Evolutionary conservation across 208 protist genomes (phyloP), one percentile per base, ranked within the genome.

Genomic region (Trypanosoma caninum): DNA sequence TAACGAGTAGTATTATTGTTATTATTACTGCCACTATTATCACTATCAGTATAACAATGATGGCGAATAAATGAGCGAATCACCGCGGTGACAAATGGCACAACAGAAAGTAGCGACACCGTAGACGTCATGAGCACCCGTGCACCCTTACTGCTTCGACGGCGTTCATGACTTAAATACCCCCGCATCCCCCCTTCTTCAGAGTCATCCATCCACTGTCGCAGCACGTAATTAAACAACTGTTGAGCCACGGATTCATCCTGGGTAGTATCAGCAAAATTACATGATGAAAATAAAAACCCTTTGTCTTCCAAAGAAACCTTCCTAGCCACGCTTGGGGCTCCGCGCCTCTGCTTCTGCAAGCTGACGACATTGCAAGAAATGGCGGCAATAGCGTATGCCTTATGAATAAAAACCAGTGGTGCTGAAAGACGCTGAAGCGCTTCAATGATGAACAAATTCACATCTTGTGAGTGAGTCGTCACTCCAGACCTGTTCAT

Each of bases 91-190:
- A 50, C 41, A n/a, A 60, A 30, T 9, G 55, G 35, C 10, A 60
- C 2, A 7, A 9, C 37, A 23, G 41, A 46, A 30, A 18, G 20
- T 8, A 60, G 40, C 16, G 55, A 2, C 11, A 60, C 22, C 18
- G 55, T 48, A 25, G 55, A 31, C 2, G 55, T 60, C n/a, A 47
- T n/a, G 25, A 60, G 55, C 14, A 58, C 0, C 20, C 38, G 52
- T 46, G 38, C 52, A 44, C 8, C n/a, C n/a, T 18, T 9, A 23
- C 6, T 9, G 33, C 20, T n/a, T n/a, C n/a, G 35, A 44, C 9
- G 11, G 2, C 35, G 28, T 28, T 42, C 34, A 3, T 13, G 16
- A 22, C 45, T 45, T 11, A 31, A 9, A 44, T 45, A 16, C 34
- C n/a, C n/a, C 0, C 10, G 1, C 5, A 22, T 25, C 9, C 22